Base-by-base conservation (phyloP, 495 filamentous ascomycete species). In the Apodospora peruviana region DNA sequence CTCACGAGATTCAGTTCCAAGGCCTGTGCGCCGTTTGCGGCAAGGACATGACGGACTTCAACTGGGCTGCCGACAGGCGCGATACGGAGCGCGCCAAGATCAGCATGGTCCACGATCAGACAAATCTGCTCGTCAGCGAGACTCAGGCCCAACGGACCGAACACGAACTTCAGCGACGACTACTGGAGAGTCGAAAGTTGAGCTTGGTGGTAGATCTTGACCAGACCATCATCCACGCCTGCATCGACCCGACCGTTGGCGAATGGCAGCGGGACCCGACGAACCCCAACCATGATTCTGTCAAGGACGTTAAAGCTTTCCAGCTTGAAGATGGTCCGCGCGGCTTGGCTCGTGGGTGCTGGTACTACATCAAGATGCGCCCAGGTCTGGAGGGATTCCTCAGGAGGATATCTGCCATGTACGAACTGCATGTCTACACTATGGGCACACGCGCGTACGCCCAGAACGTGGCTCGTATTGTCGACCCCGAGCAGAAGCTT, bases 281-380 rank as follows among this genome's bases (percentile, higher is more conserved):
- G 5, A 96, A 94, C 50, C 89, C 93, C 24, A 99, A 99, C 60
- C 79, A 96, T 64, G 83, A 90, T 39, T 87, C 90, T 2, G 82
- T 97, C 49, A 91, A 88, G 60, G 86, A 93, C 55, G 90, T 97
- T 19, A 75, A 80, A 53, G 71, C 79, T 36, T 99, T 99, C 56
- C 88, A 95, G 68, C 76, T 99, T 11, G 88, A 95, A 51, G 90
- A 96, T 59, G 87, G 84, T 18, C 86, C 87, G 18, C 76, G 79
- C 11, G 81, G 68, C 22, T 43, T 73, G 4, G 65, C 82, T 50
- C 81, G 78, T 32, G 81, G 82, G 7, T 88, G 85, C 58, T 94
- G 84, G 84, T 99, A 99, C 70, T 97, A 96, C 64, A 91, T 97
- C 73, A 99, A 99, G 67, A 83, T 95, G 71, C 89, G 93, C n/a